These are phyloP conservation scores for Saitozyma sp. DNA, from an alignment of 768 basidiomycete species.

Conservation along the genomic window DNA sequence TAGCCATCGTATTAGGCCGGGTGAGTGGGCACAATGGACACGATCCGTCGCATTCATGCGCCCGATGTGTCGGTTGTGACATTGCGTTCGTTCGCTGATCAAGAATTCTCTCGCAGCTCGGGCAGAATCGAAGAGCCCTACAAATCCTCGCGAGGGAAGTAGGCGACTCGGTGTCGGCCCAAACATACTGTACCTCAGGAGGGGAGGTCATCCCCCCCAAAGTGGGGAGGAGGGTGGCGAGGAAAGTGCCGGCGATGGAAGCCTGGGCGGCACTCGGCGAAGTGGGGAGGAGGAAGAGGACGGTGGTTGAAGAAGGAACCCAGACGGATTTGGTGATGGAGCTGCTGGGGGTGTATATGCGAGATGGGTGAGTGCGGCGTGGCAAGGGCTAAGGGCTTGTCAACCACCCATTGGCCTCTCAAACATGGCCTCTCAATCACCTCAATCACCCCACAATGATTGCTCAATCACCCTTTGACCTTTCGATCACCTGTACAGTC, in stretches of 20 bases:
- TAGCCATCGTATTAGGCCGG: slow-evolving; percentile 76
- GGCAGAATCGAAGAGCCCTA: slow-evolving; percentile 66
- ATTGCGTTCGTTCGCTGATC: too few species aligned
- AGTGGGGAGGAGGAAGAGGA: slow-evolving; percentile 44
- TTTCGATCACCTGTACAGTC: not conserved
- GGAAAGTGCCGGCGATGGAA: slow-evolving; percentile 57
- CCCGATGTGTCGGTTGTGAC: too few species aligned
- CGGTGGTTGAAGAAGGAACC: slow-evolving; percentile 56
- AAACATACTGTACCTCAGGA: slow-evolving; percentile 78
- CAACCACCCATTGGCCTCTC: slow-evolving; percentile 1
- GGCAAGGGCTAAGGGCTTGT: not conserved
- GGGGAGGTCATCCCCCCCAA: slow-evolving; percentile 71
- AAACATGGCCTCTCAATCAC: too few species aligned
- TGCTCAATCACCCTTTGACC: too few species aligned
- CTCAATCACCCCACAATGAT: too few species aligned
- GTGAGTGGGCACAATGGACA: slow-evolving; percentile 53
- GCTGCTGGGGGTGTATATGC: slow-evolving; percentile 79
- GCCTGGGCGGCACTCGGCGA: slow-evolving; percentile 60
- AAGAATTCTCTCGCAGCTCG: slow-evolving; percentile 53
- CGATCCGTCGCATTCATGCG: too few species aligned
- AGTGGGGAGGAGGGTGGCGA: slow-evolving; percentile 60
- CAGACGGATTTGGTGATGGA: slow-evolving; percentile 67
- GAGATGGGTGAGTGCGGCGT: slow-evolving; percentile 62
- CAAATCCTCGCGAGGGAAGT: slow-evolving; percentile 67
- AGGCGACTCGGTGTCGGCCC: slow-evolving; percentile 73